These are phyloP conservation scores for Didymella arachidicola DNA, from an alignment of 2,329 filamentous ascomycete genomes.

Conservation along the genomic window DNA sequence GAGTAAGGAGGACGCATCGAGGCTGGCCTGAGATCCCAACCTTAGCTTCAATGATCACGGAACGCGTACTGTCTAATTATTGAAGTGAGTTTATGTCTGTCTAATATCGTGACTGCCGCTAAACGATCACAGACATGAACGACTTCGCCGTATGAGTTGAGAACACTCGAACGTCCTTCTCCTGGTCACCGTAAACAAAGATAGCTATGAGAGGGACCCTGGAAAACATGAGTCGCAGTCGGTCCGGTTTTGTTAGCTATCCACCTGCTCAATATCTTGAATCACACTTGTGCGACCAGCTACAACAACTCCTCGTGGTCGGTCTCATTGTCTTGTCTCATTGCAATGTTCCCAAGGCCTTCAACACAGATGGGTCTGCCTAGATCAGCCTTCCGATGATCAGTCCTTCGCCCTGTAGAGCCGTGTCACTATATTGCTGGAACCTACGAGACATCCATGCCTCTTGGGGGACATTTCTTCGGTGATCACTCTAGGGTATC, in stretches of 20 bases:
- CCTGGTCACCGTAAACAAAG: background rate
- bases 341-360: background rate
- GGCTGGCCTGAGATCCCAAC: background rate
- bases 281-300: slow-evolving; percentile 1
- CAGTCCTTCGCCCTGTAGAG: slow-evolving; percentile 2
- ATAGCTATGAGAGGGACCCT: background rate
- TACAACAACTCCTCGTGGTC: slow-evolving; percentile 2
- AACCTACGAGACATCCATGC: slow-evolving; percentile 7
- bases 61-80: background rate
- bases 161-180: background rate
- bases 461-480: slow-evolving; percentile 1
- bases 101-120: background rate
- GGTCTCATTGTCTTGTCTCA: slow-evolving; percentile 2
- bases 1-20: background rate
- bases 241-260: slow-evolving; percentile 6
- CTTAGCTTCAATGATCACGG: background rate
- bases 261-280: background rate
- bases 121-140: background rate
- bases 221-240: background rate
- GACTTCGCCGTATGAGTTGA: background rate
- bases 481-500: background rate
- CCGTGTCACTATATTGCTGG: slow-evolving; percentile 6
- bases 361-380: background rate
- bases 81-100: background rate
- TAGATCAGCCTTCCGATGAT: background rate